Base-by-base conservation (phyloP, 208 protist species). In the Crithidia fasciculata region DNA sequence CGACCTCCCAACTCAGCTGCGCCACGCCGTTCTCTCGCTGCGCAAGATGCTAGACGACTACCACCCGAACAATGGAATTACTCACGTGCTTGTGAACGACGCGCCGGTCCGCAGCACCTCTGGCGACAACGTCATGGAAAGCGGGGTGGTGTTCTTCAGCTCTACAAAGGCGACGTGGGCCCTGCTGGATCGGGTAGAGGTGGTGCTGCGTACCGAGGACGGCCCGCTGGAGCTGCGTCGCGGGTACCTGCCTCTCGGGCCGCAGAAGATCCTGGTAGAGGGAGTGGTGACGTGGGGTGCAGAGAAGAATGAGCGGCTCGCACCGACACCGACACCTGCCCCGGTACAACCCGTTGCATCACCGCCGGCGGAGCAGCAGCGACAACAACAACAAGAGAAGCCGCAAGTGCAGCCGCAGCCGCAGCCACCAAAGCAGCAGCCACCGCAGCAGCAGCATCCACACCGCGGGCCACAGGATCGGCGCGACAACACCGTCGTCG, bases 211-310 rank as follows among this genome's bases (percentile, higher is more conserved):
- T 52, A 73, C 64, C 40, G 62, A 72, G 53, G 64, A 73, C 41
- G 60, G 68, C 15, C 28, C 45, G 16, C 66, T 92, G 41, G 84
- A 92, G 67, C 58, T 92, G 72, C 80, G 82, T 52, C 78, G 87
- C 16, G 87, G 87, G 16, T 86, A 81, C 63, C 49, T 92, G 45
- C 64, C 67, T 43, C 57, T 89, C 36, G 83, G 83, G n/a, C 70
- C 64, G 12, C 70, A 87, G 36, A 72, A 76, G 15, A 41, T 92
- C n/a, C 61, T 92, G 2, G 80, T 92, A 10, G 84, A 92, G 63
- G 84, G 87, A 4, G 77, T 89, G 37, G 69, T 89, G 43, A 74
- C 69, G 57, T 76, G 72, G 61, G 61, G 65, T 3, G 49, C 15
- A 9, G 57, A 65, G 7, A 65, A 61, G 19, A 68, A 57, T 9